Evolutionary conservation across 345 rosid species (phyloP), one percentile per base, ranked within the genome.

Genomic region (Carallia brachiata): DNA sequence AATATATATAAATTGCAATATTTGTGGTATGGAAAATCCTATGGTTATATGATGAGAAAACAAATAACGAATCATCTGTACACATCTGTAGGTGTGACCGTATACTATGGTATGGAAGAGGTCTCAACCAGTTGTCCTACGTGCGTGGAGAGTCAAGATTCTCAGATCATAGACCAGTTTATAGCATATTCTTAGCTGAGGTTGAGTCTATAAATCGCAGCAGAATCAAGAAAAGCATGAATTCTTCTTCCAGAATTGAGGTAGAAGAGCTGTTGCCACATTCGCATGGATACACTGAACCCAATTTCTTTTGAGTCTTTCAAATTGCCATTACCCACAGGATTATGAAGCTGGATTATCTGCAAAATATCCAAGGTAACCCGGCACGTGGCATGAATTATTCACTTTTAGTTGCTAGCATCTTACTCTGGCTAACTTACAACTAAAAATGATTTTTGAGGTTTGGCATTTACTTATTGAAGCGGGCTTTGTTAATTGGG

Each of bases 91-190:
- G 99, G 99, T 96, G 99, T 79, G 99, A 92, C 78, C 97, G 99
- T 3, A 90, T 92, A 75, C 81, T 96, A 52, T 96, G 99, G 98
- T 81, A 87, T 28, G 99, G 99, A 67, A 83, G 79, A 78, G 99
- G 99, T 65, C 81, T 96, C 63, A 34, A 52, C 68, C 98, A 90
- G 74, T 76, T 96, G 71, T 92, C 97, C 10, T 92, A 96, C 68
- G 98, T 90, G 50, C 87, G 98, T 27, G 99, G 98, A 23, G 99
- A 96, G 80, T 96, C 99, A n/a, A 87, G 87, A 75, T 96, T 96
- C 87, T 96, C 99, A 15, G 99, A 96, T 79, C 99, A 96, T 62
- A 88, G 99, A 67, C 97, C 98, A 36, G 99, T 96, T 52, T 92
- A 88, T 72, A 81, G 99, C 77, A 65, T 90, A 61, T 96, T 96